These are phyloP conservation scores for Aspergillus neoniger DNA, from an alignment of 2,329 filamentous ascomycete genomes.

Conservation along the genomic window DNA sequence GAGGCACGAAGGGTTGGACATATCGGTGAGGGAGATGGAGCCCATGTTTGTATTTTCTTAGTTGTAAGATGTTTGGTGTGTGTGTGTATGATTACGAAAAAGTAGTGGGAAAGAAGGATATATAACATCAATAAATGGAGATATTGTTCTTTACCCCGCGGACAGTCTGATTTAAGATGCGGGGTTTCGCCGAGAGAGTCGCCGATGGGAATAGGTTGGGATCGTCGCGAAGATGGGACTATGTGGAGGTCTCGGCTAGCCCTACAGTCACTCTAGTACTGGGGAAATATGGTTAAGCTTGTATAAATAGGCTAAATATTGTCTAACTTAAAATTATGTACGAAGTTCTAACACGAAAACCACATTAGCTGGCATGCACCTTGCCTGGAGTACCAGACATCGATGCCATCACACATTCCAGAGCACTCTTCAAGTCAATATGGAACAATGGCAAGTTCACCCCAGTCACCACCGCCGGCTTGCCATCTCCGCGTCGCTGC, in stretches of 20 bases:
- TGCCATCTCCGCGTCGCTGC: not conserved
- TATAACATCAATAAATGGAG: no score
- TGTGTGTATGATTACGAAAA: not conserved
- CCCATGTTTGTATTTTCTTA: not conserved
- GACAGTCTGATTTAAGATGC: not conserved
- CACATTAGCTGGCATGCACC: not conserved
- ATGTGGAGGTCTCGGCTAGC: no score
- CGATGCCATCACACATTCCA: slow-evolving; percentile 74
- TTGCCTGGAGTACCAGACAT: not conserved
- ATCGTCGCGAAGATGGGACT: not conserved
- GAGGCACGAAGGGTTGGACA: slow-evolving; percentile 44
- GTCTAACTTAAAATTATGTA: not conserved
- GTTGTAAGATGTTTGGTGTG: not conserved
- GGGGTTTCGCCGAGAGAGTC: not conserved
- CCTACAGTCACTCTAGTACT: no score
- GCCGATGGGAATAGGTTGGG: not conserved
- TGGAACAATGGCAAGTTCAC: slow-evolving; percentile 89
- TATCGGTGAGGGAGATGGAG: slow-evolving; percentile 54
- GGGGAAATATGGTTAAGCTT: no score
- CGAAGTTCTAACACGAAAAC: not conserved
- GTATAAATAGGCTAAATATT: no score
- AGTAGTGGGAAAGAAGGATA: no score
- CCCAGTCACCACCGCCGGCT: slow-evolving; percentile 70
- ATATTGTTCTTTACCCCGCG: no score
- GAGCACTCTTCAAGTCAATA: slow-evolving; percentile 80